phyloP scores from a whole-genome alignment of 352 stramenopile species.

The Phytopythium vexans region DNA sequence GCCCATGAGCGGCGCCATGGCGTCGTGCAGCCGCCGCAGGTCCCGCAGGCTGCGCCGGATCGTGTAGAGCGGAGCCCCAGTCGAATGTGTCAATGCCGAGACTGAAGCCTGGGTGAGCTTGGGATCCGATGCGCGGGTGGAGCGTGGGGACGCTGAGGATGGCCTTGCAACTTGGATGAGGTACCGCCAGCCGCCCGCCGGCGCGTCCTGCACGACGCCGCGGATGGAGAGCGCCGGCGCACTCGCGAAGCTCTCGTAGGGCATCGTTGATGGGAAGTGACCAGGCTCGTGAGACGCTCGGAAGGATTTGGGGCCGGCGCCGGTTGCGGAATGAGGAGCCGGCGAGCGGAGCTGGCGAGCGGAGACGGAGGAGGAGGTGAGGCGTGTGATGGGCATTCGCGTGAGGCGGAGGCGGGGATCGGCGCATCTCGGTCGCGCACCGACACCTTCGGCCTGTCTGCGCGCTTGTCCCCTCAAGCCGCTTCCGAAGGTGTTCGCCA shows the following conservation, averaged over 20 bases:
- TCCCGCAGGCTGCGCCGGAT: constrained; percentile 68
- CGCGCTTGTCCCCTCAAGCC: too few relatives aligned
- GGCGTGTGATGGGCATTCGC: background rate
- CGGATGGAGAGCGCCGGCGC: constrained; percentile 12
- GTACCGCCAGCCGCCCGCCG: background rate
- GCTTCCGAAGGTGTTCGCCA: too few relatives aligned
- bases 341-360: too few relatives aligned
- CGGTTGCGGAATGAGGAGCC: background rate
- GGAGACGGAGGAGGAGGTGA: background rate
- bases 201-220: constrained; percentile 34
- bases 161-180: too few relatives aligned
- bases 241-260: constrained; percentile 64
- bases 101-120: background rate
- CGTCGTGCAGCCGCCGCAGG: constrained; percentile 63
- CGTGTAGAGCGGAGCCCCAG: constrained; percentile 31
- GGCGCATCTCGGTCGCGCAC: too few relatives aligned
- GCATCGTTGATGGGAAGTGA: constrained; percentile 28
- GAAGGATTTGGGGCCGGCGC: background rate
- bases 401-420: background rate
- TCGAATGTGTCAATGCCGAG: constrained; percentile 1
- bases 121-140: background rate
- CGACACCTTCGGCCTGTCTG: too few relatives aligned
- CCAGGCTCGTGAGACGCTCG: background rate
- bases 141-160: background rate
- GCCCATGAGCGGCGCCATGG: constrained; percentile 42